Base-by-base conservation (phyloP, 495 filamentous ascomycete species). In the Aspergillus egyptiacus region DNA sequence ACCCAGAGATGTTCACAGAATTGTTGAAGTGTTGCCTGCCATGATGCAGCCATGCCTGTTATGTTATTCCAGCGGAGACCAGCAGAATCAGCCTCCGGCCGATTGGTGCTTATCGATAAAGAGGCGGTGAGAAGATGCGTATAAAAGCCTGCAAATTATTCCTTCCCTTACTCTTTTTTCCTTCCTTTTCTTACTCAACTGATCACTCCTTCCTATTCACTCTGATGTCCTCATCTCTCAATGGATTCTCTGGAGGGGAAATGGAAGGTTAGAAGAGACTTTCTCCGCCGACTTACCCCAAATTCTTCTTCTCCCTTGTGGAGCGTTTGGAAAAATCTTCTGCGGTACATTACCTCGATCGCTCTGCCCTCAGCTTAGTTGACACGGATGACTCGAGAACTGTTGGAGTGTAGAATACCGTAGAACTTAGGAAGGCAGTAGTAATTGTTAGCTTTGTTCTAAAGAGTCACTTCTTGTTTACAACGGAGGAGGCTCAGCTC, bases 391-490 rank as follows among this genome's bases (percentile, higher is more conserved):
- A 25, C 6, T 30, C 38, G 6, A 14, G 19, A n/a, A n/a, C 34
- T 41, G 22, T 83, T 89, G 23, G 81, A 83, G 10, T 88, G 69
- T 5, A 91, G 54, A 6, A 85, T 88, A 23, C 84, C 86, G 63
- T 89, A 91, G 9, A 88, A 70, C 1, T 22, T 10, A 28, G n/a
- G n/a, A n/a, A n/a, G n/a, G 24, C 8, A 31, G 30, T 31, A 31
- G 11, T 31, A 31, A 31, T 11, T 31, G 30, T 11, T 7, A 2
- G 7, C 2, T 11, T 31, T 11, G 3, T 31, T 5, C 9, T 11
- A 31, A 31, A 28, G 25, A 28, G 25, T 28, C 25, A 5, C 25
- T 10, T 28, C 25, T n/a, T n/a, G n/a, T n/a, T n/a, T n/a, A n/a
- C n/a, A n/a, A n/a, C n/a, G n/a, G n/a, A 27, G 24, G 24, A 27